A percentile compares a stretch with the other conserved stretches of the same genome.
These are phyloP conservation scores for Oidiodendron maius DNA, from an alignment of 495 filamentous ascomycete genomes.

Conservation along the genomic window DNA sequence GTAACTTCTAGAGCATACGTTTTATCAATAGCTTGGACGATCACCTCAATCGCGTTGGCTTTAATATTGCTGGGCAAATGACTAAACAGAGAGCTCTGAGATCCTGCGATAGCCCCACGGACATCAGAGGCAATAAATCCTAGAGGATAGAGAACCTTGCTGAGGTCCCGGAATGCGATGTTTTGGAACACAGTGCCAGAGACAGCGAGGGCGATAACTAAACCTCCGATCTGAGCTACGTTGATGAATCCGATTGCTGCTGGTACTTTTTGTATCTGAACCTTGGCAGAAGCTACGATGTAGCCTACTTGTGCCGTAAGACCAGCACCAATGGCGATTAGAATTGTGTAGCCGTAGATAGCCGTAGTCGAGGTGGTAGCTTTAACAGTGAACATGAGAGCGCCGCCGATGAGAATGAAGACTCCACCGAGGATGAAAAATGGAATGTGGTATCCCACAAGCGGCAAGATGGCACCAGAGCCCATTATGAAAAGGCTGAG, in stretches of 20 bases:
- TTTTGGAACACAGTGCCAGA: constrained; percentile 44
- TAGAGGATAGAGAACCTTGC: constrained; percentile 6
- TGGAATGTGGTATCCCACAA: constrained; percentile 46
- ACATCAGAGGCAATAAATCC: constrained; percentile 26
- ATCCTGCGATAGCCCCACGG: constrained; percentile 38
- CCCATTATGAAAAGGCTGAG: constrained; percentile 24
- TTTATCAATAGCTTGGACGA: constrained; percentile 33
- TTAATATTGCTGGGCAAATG: constrained; percentile 10
- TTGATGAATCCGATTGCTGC: constrained; percentile 43
- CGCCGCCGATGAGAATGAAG: constrained; percentile 40
- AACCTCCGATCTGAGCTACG: constrained; percentile 37
- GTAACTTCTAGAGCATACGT: constrained; percentile 35
- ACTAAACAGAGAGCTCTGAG: constrained; percentile 32
- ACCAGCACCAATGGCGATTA: constrained; percentile 43
- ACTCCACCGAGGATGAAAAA: constrained; percentile 43
- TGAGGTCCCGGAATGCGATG: constrained; percentile 17
- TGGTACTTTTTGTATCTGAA: constrained; percentile 24
- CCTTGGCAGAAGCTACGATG: constrained; percentile 37
- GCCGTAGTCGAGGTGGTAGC: constrained; percentile 22
- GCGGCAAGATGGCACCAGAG: constrained; percentile 44
- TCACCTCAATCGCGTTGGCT: constrained; percentile 29
- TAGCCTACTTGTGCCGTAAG: constrained; percentile 36
- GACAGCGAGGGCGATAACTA: constrained; percentile 40
- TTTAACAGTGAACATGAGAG: constrained; percentile 36
- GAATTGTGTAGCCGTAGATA: constrained; percentile 43